Evolutionary conservation across 2,329 filamentous ascomycete genomes (phyloP).

Genomic region (Albifimbria verrucaria): DNA sequence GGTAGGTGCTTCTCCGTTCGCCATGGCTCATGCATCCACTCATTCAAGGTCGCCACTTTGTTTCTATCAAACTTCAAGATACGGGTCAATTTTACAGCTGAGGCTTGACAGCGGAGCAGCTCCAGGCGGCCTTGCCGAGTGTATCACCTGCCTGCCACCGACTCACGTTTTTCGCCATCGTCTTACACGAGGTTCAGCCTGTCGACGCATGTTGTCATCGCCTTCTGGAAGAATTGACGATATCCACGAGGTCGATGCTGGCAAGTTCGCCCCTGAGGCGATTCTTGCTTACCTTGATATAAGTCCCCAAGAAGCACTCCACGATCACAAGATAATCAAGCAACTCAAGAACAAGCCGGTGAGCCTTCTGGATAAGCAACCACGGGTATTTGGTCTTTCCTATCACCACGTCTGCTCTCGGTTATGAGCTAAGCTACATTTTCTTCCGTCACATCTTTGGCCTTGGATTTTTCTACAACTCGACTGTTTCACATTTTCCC

Average conservation of each 20-base stretch:
- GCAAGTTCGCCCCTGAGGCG: neutral
- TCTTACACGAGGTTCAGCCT: neutral
- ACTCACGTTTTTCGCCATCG: neutral
- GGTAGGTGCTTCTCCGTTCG: neutral
- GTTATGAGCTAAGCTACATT: neutral
- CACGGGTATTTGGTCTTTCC: neutral
- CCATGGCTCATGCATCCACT: neutral
- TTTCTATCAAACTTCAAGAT: neutral
- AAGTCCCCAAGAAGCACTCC: neutral
- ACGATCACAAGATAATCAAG: neutral
- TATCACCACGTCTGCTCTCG: neutral
- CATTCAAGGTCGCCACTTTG: neutral
- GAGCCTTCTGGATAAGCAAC: neutral
- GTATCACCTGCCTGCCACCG: neutral
- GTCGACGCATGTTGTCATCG: neutral
- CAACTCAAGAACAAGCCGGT: neutral
- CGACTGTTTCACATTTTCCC: no score
- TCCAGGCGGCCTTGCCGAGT: neutral
- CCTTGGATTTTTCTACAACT: conserved; percentile 5
- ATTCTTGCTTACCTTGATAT: neutral
- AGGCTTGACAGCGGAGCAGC: neutral
- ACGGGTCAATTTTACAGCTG: neutral
- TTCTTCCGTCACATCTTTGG: conserved; percentile 1
- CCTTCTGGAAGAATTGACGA: neutral
- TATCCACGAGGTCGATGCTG: neutral